Evolutionary conservation across 148 eudicot genomes (phyloP).

Genomic region (Persicaria maculosa): DNA sequence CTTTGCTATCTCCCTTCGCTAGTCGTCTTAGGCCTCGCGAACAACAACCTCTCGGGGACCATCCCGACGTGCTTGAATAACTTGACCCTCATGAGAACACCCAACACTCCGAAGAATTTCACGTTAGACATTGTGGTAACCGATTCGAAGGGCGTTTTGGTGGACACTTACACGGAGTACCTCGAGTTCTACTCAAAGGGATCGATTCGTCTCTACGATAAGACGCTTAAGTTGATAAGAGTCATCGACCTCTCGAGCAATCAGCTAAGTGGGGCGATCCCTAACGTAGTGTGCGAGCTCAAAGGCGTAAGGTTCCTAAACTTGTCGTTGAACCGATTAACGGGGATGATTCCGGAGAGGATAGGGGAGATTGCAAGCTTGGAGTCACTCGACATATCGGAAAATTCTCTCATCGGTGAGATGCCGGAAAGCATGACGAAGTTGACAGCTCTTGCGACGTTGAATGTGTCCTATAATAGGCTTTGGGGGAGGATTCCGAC

Average conservation of each 20-base stretch:
- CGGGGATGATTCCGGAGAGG: slow-evolving; percentile 24
- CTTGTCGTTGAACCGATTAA: slow-evolving; percentile 28
- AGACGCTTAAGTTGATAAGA: slow-evolving; percentile 9
- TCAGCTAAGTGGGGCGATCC: slow-evolving; percentile 21
- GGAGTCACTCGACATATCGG: slow-evolving; percentile 32
- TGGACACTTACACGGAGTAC: slow-evolving; percentile 8
- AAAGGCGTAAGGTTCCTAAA: slow-evolving; percentile 17
- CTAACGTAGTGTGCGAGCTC: slow-evolving; percentile 16
- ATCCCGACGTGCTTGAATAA: slow-evolving; percentile 26
- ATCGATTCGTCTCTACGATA: slow-evolving; percentile 5
- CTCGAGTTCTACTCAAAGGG: slow-evolving; percentile 18
- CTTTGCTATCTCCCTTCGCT: slow-evolving; percentile 18
- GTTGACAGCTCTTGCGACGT: neutral
- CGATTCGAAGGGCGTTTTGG: neutral
- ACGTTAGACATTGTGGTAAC: neutral
- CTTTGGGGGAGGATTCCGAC: slow-evolving; percentile 5
- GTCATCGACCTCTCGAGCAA: slow-evolving; percentile 25
- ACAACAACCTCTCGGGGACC: slow-evolving; percentile 19
- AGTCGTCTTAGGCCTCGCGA: slow-evolving; percentile 18
- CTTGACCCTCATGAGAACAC: slow-evolving; percentile 5
- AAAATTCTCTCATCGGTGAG: slow-evolving; percentile 19
- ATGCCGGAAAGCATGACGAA: neutral
- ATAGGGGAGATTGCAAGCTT: slow-evolving; percentile 21
- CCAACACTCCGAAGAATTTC: neutral
- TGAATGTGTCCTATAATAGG: neutral